phyloP scores from a whole-genome alignment of 2,329 filamentous ascomycete species.

The Ceratocystis alfenasii region DNA sequence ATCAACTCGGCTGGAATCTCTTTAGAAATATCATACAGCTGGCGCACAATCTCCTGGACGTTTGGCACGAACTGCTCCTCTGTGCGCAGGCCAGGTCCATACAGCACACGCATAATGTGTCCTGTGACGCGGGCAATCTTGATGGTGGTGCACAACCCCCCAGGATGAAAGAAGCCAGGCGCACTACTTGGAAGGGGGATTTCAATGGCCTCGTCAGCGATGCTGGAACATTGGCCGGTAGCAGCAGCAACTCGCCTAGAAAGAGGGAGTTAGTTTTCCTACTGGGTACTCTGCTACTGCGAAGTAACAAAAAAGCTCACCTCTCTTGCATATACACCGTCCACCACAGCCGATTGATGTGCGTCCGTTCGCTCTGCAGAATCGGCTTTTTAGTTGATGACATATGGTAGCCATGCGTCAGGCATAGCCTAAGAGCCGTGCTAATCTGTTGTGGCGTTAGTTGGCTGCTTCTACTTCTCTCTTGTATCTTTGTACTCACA shows the following conservation, averaged over 20 bases:
- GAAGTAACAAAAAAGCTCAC: slow-evolving; percentile 18
- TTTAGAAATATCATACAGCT: slow-evolving; percentile 24
- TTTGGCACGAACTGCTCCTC: slow-evolving; percentile 28
- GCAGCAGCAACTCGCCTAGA: slow-evolving; percentile 21
- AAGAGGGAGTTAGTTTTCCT: neutral
- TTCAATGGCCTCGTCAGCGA: slow-evolving; percentile 21
- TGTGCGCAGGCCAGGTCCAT: slow-evolving; percentile 27
- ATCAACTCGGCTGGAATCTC: slow-evolving; percentile 24
- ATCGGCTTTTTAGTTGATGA: slow-evolving; percentile 20
- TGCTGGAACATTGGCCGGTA: slow-evolving; percentile 20
- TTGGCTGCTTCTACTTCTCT: neutral
- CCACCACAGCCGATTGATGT: slow-evolving; percentile 28
- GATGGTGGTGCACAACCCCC: slow-evolving; percentile 27
- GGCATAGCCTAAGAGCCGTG: slow-evolving; percentile 26
- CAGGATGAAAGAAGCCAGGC: slow-evolving; percentile 27
- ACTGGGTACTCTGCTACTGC: neutral
- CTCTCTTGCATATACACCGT: slow-evolving; percentile 29
- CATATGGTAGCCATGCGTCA: slow-evolving; percentile 28
- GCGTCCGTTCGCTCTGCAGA: slow-evolving; percentile 23
- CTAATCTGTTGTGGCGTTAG: slow-evolving; percentile 24
- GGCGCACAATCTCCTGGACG: slow-evolving; percentile 28
- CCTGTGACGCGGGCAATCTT: slow-evolving; percentile 26
- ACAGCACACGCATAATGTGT: slow-evolving; percentile 27
- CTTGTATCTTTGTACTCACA: slow-evolving; percentile 7
- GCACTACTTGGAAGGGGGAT: slow-evolving; percentile 23